Evolutionary conservation across 2,329 filamentous ascomycete species (phyloP), one percentile per base, ranked within the genome.

Genomic region (Diaporthe caulivora): DNA sequence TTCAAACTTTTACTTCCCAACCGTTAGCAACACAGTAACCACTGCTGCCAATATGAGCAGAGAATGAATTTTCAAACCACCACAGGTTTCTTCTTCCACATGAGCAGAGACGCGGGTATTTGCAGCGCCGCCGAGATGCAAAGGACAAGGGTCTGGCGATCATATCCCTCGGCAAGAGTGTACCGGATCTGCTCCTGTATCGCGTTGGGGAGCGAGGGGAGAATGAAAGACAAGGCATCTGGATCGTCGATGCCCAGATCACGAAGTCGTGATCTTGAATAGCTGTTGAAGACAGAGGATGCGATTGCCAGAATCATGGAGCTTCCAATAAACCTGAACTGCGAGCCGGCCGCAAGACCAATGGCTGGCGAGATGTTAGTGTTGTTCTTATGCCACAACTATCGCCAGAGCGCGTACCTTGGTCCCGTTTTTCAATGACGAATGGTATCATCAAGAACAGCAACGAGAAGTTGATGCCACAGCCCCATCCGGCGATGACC

Each of bases 401-500:
- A 2, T 40, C 1, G 26, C 17, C 2, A 57, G 13, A 42, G 24
- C 6, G 26, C 64, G 10, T 54, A 67, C 64, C 64, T 17, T 54
- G 31, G n/a, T 67, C 64, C 1, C 64, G 64, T 42, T 54, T 37
- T 15, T 67, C 29, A 18, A 67, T 15, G 24, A 34, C 11, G 13
- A 67, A 54, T 40, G 64, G 64, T 54, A 40, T 42, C 3, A 54
- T 54, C n/a, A 67, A 26, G 37, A 54, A 24, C n/a, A 67, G 29
- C 21, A 67, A 11, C 17, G 64, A 40, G 64, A 67, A 40, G n/a
- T 67, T 67, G n/a, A 67, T 53, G 0, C 64, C 64, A 34, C 64
- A 67, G 2, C 64, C 64, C 31, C 31, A 67, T 11, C 64, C 64
- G 13, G 64, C 64, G 17, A 67, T 54, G 6, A 67, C 5, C 17